Evolutionary conservation across 2,329 filamentous ascomycete genomes (phyloP).

Genomic region (Knufia petricola): DNA sequence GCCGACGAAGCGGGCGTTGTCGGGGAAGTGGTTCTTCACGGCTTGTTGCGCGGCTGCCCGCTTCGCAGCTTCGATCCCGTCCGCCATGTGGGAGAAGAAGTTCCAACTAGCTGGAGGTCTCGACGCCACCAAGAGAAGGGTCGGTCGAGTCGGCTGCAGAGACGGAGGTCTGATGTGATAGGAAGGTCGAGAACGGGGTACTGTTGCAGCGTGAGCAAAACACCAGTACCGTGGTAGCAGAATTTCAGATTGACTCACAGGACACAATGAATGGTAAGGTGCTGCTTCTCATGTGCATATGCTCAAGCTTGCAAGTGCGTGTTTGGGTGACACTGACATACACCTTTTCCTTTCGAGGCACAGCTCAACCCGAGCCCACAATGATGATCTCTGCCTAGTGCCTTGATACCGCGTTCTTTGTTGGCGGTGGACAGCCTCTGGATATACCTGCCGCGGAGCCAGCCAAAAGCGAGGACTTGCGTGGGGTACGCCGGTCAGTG

Average conservation of each 20-base stretch:
- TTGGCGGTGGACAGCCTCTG: too few relatives aligned
- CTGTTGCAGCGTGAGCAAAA: not conserved
- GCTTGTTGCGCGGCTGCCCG: slow-evolving; percentile 49
- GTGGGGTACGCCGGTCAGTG: too few relatives aligned
- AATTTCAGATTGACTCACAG: too few relatives aligned
- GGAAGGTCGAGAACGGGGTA: not conserved
- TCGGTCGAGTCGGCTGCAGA: not conserved
- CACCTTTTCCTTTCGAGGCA: not conserved
- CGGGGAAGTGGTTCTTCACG: slow-evolving; percentile 51
- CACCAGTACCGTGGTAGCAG: too few relatives aligned
- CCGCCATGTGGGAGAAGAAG: slow-evolving; percentile 1
- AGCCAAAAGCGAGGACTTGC: too few relatives aligned
- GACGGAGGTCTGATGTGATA: not conserved
- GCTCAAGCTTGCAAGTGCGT: not conserved
- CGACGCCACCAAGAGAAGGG: not conserved
- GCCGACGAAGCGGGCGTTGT: slow-evolving; percentile 48
- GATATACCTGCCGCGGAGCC: too few relatives aligned
- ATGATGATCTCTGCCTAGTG: too few relatives aligned
- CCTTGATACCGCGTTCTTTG: too few relatives aligned
- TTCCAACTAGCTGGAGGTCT: slow-evolving; percentile 2
- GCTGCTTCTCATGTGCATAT: not conserved
- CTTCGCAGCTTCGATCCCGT: slow-evolving; percentile 48
- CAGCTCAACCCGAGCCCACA: too few relatives aligned
- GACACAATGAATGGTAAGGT: too few relatives aligned
- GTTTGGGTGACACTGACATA: not conserved